These are phyloP conservation scores for Alternaria atra DNA, from an alignment of 2,329 filamentous ascomycete genomes.

Conservation along the genomic window DNA sequence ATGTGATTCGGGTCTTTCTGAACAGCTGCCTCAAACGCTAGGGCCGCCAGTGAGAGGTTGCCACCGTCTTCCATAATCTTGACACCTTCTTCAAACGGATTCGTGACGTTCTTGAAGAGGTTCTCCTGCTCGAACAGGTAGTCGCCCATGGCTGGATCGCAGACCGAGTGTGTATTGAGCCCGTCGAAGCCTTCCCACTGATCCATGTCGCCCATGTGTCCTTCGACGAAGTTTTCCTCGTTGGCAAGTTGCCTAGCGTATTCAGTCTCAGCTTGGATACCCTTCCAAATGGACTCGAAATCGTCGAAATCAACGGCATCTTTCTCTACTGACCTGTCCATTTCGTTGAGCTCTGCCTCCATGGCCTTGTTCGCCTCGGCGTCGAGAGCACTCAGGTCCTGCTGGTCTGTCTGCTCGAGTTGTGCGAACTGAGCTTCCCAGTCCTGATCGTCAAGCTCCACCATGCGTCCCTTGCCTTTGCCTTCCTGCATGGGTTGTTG, in stretches of 20 bases:
- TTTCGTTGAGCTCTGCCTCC: conserved; percentile 85
- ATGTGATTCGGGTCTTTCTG: conserved; percentile 88
- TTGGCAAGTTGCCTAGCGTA: conserved; percentile 74
- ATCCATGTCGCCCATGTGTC: conserved; percentile 75
- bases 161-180: conserved; percentile 70
- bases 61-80: conserved; percentile 93
- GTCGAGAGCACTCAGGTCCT: conserved; percentile 61
- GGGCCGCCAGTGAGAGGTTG: conserved; percentile 89
- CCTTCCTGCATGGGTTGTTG: conserved; percentile 62
- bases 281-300: conserved; percentile 89
- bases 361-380: conserved; percentile 76
- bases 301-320: conserved; percentile 86
- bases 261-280: conserved; percentile 79
- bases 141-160: conserved; percentile 82
- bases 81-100: conserved; percentile 92
- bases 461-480: conserved; percentile 83
- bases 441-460: conserved; percentile 90
- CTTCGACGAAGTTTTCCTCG: conserved; percentile 70
- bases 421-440: conserved; percentile 98
- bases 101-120: conserved; percentile 79
- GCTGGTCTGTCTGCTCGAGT: conserved; percentile 74
- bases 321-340: conserved; percentile 82
- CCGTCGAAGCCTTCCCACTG: conserved; percentile 82
- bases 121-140: conserved; percentile 98
- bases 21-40: conserved; percentile 95